Percentiles rank a stretch among this genome's conserved stretches.
These are phyloP conservation scores for Ichthyophthirius multifiliis DNA, from an alignment of 169 alveolate genomes.

Conservation along the genomic window DNA sequence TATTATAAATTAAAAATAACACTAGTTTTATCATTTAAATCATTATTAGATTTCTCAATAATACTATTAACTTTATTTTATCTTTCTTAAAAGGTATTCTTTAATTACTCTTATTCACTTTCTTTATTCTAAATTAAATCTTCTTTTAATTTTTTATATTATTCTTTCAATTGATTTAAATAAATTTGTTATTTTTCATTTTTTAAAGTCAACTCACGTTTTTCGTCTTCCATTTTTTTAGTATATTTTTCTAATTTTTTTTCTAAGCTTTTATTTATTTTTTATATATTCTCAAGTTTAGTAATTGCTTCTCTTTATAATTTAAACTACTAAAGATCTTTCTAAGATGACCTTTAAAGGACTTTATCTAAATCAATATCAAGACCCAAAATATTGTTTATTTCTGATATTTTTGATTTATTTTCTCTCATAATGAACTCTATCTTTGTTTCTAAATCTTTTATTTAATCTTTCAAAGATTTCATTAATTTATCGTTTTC, in stretches of 20 bases:
- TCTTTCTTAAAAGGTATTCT: slow-evolving; percentile 8
- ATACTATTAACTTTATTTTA: neutral
- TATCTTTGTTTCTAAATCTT: neutral
- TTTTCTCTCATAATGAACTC: neutral
- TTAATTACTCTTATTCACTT: neutral
- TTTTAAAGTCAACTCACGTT: neutral
- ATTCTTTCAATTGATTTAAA: neutral
- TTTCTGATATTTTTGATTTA: slow-evolving; percentile 25
- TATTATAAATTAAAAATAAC: slow-evolving; percentile 35
- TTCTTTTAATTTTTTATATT: slow-evolving; percentile 11
- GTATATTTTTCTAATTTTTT: slow-evolving; percentile 11
- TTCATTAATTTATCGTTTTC: neutral
- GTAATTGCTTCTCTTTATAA: slow-evolving; percentile 28
- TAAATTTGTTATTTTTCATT: slow-evolving; percentile 6
- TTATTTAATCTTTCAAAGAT: neutral
- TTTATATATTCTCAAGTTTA: slow-evolving; percentile 17
- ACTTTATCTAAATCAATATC: slow-evolving; percentile 38
- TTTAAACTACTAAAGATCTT: slow-evolving; percentile 32
- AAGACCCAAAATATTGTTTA: slow-evolving; percentile 22
- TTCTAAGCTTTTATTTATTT: slow-evolving; percentile 2
- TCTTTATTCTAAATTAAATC: neutral
- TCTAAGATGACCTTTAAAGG: slow-evolving; percentile 11
- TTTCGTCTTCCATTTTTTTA: neutral
- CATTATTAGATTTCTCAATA: slow-evolving; percentile 13
- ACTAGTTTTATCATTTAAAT: slow-evolving; percentile 29